Percentiles rank a stretch among this genome's conserved stretches.
Evolutionary conservation across 257 asterid genomes (phyloP).

Genomic region (Ballota nigra): DNA sequence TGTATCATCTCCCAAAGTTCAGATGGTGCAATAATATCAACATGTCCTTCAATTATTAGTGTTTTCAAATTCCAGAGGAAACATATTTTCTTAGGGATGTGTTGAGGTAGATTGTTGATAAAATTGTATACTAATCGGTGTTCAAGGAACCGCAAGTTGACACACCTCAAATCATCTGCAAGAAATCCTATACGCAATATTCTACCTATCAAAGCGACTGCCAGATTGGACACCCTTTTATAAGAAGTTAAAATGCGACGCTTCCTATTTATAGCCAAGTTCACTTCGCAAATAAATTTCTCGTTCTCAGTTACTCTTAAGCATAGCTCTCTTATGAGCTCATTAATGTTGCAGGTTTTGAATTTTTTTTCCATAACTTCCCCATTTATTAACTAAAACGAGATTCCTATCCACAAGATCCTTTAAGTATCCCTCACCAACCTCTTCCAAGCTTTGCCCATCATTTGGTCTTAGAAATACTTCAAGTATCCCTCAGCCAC

Average conservation of each 20-base stretch:
- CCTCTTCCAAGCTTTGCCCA: neutral
- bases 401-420: slow-evolving; percentile 9
- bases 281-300: neutral
- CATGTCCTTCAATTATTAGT: no score
- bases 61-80: no score
- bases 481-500: slow-evolving; percentile 13
- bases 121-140: no score
- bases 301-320: neutral
- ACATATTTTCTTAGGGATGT: no score
- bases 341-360: neutral
- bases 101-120: no score
- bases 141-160: neutral
- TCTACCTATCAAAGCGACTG: no score
- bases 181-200: neutral
- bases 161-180: neutral
- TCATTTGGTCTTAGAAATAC: neutral
- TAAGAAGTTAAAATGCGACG: neutral
- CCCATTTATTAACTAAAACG: neutral
- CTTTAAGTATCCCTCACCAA: neutral
- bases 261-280: neutral
- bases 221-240: no score
- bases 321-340: slow-evolving; percentile 10
- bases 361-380: neutral
- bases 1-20: no score
- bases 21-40: no score